A percentile compares a stretch with the other conserved stretches of the same genome.
phyloP scores from a whole-genome alignment of 768 basidiomycete species.

The Lactifluus rugatus region DNA sequence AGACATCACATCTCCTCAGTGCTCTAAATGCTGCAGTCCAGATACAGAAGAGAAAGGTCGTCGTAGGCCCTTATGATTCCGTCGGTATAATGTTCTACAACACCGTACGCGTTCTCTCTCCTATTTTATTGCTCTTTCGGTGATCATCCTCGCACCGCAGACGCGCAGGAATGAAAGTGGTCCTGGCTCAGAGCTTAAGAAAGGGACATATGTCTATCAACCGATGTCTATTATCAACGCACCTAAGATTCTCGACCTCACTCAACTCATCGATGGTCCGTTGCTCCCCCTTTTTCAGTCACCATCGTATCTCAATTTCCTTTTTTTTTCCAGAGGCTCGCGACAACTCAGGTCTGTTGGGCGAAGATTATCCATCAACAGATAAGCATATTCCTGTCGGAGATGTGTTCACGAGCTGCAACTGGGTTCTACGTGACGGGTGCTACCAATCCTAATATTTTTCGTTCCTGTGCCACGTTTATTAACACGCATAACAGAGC shows the following conservation, averaged over 20 bases:
- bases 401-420: slow-evolving; percentile 85
- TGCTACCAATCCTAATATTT: slow-evolving; percentile 28
- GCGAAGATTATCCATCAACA: slow-evolving; percentile 53
- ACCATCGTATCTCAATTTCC: slow-evolving; percentile 1
- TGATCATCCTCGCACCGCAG: slow-evolving; percentile 9
- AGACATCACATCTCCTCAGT: slow-evolving; percentile 67
- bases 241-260: slow-evolving; percentile 69
- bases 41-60: slow-evolving; percentile 83
- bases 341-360: slow-evolving; percentile 49
- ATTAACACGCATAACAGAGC: slow-evolving; percentile 37
- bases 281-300: slow-evolving; percentile 12
- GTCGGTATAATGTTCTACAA: slow-evolving; percentile 92
- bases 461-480: not conserved
- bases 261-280: slow-evolving; percentile 66
- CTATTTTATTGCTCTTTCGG: not conserved
- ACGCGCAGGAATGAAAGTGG: slow-evolving; percentile 31
- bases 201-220: slow-evolving; percentile 63
- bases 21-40: slow-evolving; percentile 79
- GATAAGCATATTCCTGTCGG: slow-evolving; percentile 64
- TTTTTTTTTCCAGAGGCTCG: slow-evolving; percentile 43
- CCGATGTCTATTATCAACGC: slow-evolving; percentile 70
- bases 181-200: slow-evolving; percentile 52
- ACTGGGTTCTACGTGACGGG: slow-evolving; percentile 85
- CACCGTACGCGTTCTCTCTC: slow-evolving; percentile 48
- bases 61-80: slow-evolving; percentile 79